These are phyloP conservation scores for Mycena capillaripes DNA, from an alignment of 768 basidiomycete species.

Conservation along the genomic window DNA sequence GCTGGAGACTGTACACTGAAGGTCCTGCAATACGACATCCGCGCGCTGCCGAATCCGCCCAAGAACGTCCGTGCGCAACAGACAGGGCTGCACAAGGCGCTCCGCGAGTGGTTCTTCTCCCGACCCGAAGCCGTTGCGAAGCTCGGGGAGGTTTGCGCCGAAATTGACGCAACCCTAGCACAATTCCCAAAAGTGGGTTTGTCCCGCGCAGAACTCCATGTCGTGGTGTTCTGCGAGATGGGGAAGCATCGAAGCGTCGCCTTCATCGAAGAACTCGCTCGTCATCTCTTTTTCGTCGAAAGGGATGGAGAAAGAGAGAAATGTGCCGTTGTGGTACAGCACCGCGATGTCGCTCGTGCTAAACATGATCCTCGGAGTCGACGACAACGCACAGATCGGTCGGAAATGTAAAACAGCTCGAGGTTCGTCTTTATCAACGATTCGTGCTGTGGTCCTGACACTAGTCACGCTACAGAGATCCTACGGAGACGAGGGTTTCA, in stretches of 20 bases:
- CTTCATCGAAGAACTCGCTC: conserved; percentile 9
- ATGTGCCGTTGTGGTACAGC: background rate
- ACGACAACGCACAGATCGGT: background rate
- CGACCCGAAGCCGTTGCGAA: conserved; percentile 1
- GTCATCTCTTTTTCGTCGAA: background rate
- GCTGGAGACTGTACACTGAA: too few species aligned
- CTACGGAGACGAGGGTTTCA: too few species aligned
- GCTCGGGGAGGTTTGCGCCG: background rate
- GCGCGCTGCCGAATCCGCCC: conserved; percentile 11
- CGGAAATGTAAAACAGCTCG: background rate
- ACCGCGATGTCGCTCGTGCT: conserved; percentile 6
- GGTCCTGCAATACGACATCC: conserved; percentile 17
- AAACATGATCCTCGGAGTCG: background rate
- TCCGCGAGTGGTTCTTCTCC: conserved; percentile 21
- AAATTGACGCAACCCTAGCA: background rate
- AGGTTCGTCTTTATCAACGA: too few species aligned
- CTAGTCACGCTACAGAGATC: too few species aligned
- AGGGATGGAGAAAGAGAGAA: background rate
- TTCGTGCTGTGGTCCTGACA: too few species aligned
- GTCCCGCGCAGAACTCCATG: background rate
- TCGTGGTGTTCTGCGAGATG: conserved; percentile 26
- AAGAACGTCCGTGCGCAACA: conserved; percentile 10
- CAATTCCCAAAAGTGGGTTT: background rate
- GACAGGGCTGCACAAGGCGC: conserved; percentile 7
- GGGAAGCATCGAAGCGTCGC: conserved; percentile 23